Base-by-base conservation (phyloP, 257 asterid species). In the Capsicum baccatum region DNA sequence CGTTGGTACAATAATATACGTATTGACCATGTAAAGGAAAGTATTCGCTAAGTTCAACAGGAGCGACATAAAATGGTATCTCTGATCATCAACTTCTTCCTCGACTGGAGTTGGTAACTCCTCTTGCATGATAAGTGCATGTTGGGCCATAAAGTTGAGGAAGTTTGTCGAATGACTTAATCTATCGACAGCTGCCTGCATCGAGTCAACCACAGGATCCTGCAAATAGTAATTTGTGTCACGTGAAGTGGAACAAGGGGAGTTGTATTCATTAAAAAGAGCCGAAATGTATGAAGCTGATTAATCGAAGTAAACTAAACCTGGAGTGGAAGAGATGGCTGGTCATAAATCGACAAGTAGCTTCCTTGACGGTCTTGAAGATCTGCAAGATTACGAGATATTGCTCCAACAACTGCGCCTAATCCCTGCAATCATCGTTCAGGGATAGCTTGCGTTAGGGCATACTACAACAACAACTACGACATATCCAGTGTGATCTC, bases 371-470 rank as follows among this genome's bases (percentile, higher is more conserved):
- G 94, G 82, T 92, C 98, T 91, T 97, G 97, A 86, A 97, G 98
- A 89, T 97, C 98, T 10, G 92, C 95, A 86, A 97, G 97, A 88
- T 97, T 97, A 68, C 98, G 97, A 56, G 99, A 93, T 89, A 97
- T 92, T 86, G 99, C 96, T 88, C 99, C 99, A 86, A 97, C 95
- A 80, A 97, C 99, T 83, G 99, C 99, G 68, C 99, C 99, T 79
- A 97, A 86, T 39, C 99, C 99, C 99, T 97, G 91, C 58, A 85
- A 82, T 84, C 50, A 76, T 76, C 5, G 0, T 54, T 76, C 64
- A 14, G 14, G 13, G 14, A 76, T 7, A 26, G 81, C 63, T 52
- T 26, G 5, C 8, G 0, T 52, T 52, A 76, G 81, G 21, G 47
- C 12, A 76, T 26, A 52, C 81, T 76, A 76, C 74, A 33, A 66